These are phyloP conservation scores for Cladophialophora psammophila DNA, from an alignment of 2,329 filamentous ascomycete genomes.

Conservation along the genomic window DNA sequence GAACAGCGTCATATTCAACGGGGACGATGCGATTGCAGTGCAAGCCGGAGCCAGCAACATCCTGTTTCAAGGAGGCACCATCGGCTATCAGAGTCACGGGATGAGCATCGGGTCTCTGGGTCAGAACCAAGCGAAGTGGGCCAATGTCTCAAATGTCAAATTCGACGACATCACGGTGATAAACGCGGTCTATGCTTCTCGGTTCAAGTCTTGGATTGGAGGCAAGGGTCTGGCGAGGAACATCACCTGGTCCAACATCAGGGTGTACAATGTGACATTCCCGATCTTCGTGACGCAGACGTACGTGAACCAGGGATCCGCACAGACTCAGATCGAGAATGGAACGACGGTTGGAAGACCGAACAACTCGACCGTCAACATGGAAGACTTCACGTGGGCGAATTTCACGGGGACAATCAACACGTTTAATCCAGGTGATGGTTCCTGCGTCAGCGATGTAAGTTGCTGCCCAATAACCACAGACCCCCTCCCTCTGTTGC, in stretches of 20 bases:
- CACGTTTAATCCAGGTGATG: conserved; percentile 52
- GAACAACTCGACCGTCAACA: conserved; percentile 51
- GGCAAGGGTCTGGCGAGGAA: conserved; percentile 54
- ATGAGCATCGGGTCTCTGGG: conserved; percentile 56
- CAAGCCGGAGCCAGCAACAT: conserved; percentile 50
- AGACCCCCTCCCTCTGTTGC: too few species aligned
- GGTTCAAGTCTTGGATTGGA: conserved; percentile 56
- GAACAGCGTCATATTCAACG: conserved; percentile 51
- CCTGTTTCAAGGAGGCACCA: conserved; percentile 49
- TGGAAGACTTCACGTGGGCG: conserved; percentile 54
- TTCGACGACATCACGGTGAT: conserved; percentile 55
- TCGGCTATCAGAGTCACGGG: conserved; percentile 55
- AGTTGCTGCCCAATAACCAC: conserved; percentile 1
- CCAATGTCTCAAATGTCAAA: conserved; percentile 52
- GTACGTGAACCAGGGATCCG: conserved; percentile 52
- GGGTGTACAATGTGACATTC: conserved; percentile 55
- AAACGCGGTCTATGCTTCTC: conserved; percentile 52
- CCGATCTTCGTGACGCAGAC: conserved; percentile 58
- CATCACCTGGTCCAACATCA: conserved; percentile 55
- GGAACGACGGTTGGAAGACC: conserved; percentile 42
- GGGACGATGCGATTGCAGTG: conserved; percentile 55
- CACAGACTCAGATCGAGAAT: conserved; percentile 42
- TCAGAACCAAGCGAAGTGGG: conserved; percentile 46
- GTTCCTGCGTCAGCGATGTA: conserved; percentile 50
- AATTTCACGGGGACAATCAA: conserved; percentile 54